Evolutionary conservation across 2,329 filamentous ascomycete genomes (phyloP).

Genomic region (Cladosporium velox): DNA sequence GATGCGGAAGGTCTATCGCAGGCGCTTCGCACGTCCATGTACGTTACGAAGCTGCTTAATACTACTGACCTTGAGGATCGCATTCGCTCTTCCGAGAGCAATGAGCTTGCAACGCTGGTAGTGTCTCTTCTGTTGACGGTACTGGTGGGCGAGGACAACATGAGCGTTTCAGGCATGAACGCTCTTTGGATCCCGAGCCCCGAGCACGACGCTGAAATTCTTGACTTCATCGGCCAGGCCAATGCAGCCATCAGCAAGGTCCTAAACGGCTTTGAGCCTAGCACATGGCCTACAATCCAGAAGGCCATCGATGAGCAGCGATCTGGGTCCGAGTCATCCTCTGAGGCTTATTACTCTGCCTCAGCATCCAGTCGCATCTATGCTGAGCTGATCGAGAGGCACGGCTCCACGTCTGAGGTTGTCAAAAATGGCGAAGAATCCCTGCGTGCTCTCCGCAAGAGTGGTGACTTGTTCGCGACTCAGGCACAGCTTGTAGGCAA

Average conservation of each 20-base stretch:
- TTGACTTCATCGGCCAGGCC: slow-evolving; percentile 55
- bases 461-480: slow-evolving; percentile 48
- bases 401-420: slow-evolving; percentile 43
- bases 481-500: slow-evolving; percentile 52
- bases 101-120: slow-evolving; percentile 35
- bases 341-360: slow-evolving; percentile 45
- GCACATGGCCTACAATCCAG: neutral
- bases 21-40: slow-evolving; percentile 74
- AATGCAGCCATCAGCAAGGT: slow-evolving; percentile 47
- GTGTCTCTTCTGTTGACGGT: slow-evolving; percentile 55
- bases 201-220: slow-evolving; percentile 55
- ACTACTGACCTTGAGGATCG: slow-evolving; percentile 36
- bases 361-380: slow-evolving; percentile 42
- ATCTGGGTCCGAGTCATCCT: neutral
- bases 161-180: slow-evolving; percentile 58
- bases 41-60: slow-evolving; percentile 62
- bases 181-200: slow-evolving; percentile 49
- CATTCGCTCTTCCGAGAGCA: slow-evolving; percentile 35
- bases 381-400: slow-evolving; percentile 44
- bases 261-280: neutral
- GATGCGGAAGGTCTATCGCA: slow-evolving; percentile 72
- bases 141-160: slow-evolving; percentile 61
- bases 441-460: slow-evolving; percentile 36
- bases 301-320: slow-evolving; percentile 2
- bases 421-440: slow-evolving; percentile 40